Base-by-base conservation (phyloP, 2,329 filamentous ascomycete genomes). In the Fusarium oligoseptatum region DNA sequence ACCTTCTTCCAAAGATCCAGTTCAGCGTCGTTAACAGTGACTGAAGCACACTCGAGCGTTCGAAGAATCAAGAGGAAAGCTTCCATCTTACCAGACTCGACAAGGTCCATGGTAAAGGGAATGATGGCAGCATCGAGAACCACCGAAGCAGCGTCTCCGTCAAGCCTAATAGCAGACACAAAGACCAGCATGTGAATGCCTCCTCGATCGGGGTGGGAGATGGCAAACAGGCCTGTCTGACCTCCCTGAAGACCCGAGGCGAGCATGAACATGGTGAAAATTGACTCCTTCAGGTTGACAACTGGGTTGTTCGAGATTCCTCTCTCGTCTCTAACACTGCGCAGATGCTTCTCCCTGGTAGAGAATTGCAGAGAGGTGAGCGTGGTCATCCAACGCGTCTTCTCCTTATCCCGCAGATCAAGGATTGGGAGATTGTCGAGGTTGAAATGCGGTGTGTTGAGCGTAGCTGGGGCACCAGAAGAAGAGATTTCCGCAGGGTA, bases 21-120 rank as follows among this genome's bases (percentile, higher is more conserved):
- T 41, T 93, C 92, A n/a, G 85, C 87, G 12, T 89, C 88, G 32
- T 87, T 81, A 6, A 88, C 83, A 22, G 85, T 80, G 11, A 88
- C 80, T 12, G 78, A 81, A 72, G 81, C 81, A 64, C 83, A 80
- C 55, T 85, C 81, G 0, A 85, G 77, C 11, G 79, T 77, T 15
- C 81, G 78, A 1, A 85, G 70, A 2, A 84, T 41, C 4, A 84
- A 71, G 4, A 87, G 77, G 72, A 88, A 87, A 1, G 78, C 70
- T 20, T 83, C 79, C 17, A 87, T 71, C 52, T 79, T 73, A 1
- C 73, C 72, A 1, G 79, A 81, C 12, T 73, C 45, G 9, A 87
- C 67, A 4, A 85, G 69, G 0, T 81, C 72, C 6, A 66, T 64
- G 0, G 86, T 87, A 8, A 88, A 71, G 0, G 87, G 85, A 2